Evolutionary conservation across 768 basidiomycete genomes (phyloP).

Genomic region (Termitomyces sp.): DNA sequence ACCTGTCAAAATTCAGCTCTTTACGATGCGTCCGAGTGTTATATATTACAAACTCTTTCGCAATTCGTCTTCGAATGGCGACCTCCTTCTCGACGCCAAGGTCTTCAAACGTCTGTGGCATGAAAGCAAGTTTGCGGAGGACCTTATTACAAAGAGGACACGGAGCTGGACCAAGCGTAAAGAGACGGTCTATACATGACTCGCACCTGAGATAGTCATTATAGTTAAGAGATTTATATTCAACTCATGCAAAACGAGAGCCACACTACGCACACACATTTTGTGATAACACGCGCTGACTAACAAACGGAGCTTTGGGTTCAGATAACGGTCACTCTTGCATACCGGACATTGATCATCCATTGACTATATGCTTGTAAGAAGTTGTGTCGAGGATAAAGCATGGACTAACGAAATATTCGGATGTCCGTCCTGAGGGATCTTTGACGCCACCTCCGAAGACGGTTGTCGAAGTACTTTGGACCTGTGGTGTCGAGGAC

Average conservation of each 20-base stretch:
- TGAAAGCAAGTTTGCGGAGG: conserved; percentile 90
- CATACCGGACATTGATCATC: conserved; percentile 97
- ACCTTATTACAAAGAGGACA: conserved; percentile 91
- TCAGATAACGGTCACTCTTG: conserved; percentile 93
- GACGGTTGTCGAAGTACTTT: conserved; percentile 66
- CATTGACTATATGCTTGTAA: conserved; percentile 49
- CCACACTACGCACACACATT: conserved; percentile 56
- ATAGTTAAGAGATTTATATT: neutral
- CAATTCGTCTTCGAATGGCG: conserved; percentile 77
- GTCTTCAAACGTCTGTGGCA: conserved; percentile 92
- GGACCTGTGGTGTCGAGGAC: conserved; percentile 59
- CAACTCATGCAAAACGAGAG: neutral
- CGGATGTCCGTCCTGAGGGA: conserved; percentile 73
- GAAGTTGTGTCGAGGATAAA: neutral
- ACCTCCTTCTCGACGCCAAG: conserved; percentile 93
- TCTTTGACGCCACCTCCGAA: conserved; percentile 86
- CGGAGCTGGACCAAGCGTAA: conserved; percentile 92
- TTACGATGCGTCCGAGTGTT: neutral
- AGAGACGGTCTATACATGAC: conserved; percentile 94
- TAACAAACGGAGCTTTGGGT: conserved; percentile 87
- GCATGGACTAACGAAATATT: conserved; percentile 61
- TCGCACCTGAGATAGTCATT: conserved; percentile 67
- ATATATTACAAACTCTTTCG: conserved; percentile 65
- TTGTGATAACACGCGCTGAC: conserved; percentile 98
- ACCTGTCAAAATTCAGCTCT: conserved; percentile 40